phyloP scores from a whole-genome alignment of 2,329 filamentous ascomycete species.

The Sclerotinia minor region DNA sequence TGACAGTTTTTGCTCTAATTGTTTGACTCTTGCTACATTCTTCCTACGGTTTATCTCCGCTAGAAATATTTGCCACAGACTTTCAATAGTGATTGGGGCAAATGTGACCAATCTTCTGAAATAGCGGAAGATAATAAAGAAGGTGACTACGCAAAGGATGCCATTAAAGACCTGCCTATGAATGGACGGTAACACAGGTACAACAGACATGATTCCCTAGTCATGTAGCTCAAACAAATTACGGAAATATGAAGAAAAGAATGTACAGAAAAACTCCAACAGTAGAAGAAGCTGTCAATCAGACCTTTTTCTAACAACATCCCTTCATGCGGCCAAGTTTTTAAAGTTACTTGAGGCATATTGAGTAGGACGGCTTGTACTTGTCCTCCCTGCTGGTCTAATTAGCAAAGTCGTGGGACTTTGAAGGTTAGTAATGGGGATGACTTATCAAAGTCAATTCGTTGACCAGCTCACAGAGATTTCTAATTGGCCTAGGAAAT shows the following conservation, averaged over 20 bases:
- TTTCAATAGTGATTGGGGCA: conserved; percentile 29
- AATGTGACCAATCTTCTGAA: conserved; percentile 24
- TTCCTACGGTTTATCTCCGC: conserved; percentile 30
- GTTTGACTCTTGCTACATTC: conserved; percentile 26
- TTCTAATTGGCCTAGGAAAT: too few species aligned
- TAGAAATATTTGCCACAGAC: conserved; percentile 30
- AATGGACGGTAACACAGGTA: conserved; percentile 18
- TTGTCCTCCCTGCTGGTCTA: background rate
- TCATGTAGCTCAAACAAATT: background rate
- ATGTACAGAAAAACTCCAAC: background rate
- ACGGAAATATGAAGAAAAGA: background rate
- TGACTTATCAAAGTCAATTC: background rate
- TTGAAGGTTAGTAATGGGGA: background rate
- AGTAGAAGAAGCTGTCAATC: background rate
- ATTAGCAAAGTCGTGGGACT: conserved; percentile 9
- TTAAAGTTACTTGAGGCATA: background rate
- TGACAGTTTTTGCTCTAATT: conserved; percentile 22
- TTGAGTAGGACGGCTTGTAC: background rate
- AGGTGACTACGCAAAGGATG: conserved; percentile 26
- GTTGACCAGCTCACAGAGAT: too few species aligned
- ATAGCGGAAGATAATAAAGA: conserved; percentile 27
- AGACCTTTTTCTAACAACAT: background rate
- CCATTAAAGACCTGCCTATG: conserved; percentile 24
- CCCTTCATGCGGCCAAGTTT: conserved; percentile 7
- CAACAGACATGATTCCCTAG: background rate